Conservation (phyloP, 345 rosid genomes). For the Lagerstroemia speciosa region DNA sequence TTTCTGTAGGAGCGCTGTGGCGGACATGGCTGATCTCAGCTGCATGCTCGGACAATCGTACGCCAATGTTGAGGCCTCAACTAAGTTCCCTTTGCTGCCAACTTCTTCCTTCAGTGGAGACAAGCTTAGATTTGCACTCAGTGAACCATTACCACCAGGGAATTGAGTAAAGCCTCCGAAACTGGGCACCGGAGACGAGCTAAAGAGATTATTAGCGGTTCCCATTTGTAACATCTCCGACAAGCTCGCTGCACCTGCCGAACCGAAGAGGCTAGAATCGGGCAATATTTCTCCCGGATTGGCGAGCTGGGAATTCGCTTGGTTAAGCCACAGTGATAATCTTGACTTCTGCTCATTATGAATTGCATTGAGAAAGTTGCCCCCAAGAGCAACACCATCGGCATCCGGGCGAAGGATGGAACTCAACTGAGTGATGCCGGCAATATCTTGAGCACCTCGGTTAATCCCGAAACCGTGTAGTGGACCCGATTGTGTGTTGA, state of each 20-base stretch:
- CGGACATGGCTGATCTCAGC: conserved; percentile 60
- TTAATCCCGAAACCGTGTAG: conserved; percentile 35
- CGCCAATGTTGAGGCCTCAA: conserved; percentile 19
- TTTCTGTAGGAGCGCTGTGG: conserved; percentile 87
- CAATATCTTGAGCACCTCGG: conserved; percentile 31
- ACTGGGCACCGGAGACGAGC: conserved; percentile 35
- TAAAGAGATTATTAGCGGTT: conserved; percentile 31
- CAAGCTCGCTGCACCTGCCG: conserved; percentile 29
- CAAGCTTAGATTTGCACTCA: conserved; percentile 33
- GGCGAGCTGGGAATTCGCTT: conserved; percentile 10
- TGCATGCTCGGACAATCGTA: conserved; percentile 60
- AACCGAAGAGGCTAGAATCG: conserved; percentile 11
- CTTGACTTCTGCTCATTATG: conserved; percentile 19
- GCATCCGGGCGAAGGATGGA: neutral
- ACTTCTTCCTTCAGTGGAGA: conserved; percentile 51
- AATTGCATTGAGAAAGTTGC: conserved; percentile 6
- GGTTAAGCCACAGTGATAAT: conserved; percentile 21
- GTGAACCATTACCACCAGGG: neutral
- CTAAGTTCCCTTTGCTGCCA: conserved; percentile 19
- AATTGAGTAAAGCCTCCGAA: conserved; percentile 27
- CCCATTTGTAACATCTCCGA: conserved; percentile 56
- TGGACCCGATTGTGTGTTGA: conserved; percentile 17
- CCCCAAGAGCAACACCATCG: neutral
- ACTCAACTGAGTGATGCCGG: conserved; percentile 25
- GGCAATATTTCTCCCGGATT: conserved; percentile 5